These are phyloP conservation scores for Cercospora sp. DNA, from an alignment of 2,329 filamentous ascomycete species.

Conservation along the genomic window DNA sequence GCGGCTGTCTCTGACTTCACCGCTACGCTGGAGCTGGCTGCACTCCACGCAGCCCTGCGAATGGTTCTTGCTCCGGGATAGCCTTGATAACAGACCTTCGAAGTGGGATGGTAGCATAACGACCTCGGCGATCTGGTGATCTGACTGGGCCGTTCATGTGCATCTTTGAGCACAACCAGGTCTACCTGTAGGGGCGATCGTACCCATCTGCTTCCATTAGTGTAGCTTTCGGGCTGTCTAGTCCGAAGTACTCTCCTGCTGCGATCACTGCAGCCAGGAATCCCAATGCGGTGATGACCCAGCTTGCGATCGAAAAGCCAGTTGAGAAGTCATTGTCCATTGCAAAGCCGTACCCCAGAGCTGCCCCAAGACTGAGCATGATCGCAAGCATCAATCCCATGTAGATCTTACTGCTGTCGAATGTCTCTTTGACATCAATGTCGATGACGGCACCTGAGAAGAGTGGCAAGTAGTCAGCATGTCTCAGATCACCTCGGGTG, in stretches of 20 bases:
- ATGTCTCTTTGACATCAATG: conserved; percentile 25
- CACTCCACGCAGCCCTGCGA: background rate
- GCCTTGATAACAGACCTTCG: background rate
- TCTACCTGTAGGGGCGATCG: conserved; percentile 6
- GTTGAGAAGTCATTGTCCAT: conserved; percentile 25
- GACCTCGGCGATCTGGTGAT: background rate
- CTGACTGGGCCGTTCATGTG: background rate
- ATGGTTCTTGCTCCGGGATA: background rate
- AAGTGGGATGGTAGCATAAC: background rate
- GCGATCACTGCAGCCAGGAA: conserved; percentile 27
- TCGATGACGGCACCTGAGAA: conserved; percentile 23
- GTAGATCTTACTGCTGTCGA: conserved; percentile 25
- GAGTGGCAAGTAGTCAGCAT: background rate
- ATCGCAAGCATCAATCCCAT: conserved; percentile 22
- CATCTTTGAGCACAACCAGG: background rate
- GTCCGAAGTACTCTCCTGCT: conserved; percentile 22
- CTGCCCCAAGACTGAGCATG: conserved; percentile 19
- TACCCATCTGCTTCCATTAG: conserved; percentile 15
- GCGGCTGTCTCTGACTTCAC: conserved; percentile 11
- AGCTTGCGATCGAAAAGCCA: conserved; percentile 26
- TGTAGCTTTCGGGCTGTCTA: conserved; percentile 22
- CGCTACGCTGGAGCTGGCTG: background rate
- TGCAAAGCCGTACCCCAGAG: conserved; percentile 23
- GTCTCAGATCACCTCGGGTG: background rate
- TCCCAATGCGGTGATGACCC: conserved; percentile 25